Percentiles rank a stretch among this genome's conserved stretches.
These are phyloP conservation scores for Boletus coccyginus DNA, from an alignment of 768 basidiomycete species.

Conservation along the genomic window DNA sequence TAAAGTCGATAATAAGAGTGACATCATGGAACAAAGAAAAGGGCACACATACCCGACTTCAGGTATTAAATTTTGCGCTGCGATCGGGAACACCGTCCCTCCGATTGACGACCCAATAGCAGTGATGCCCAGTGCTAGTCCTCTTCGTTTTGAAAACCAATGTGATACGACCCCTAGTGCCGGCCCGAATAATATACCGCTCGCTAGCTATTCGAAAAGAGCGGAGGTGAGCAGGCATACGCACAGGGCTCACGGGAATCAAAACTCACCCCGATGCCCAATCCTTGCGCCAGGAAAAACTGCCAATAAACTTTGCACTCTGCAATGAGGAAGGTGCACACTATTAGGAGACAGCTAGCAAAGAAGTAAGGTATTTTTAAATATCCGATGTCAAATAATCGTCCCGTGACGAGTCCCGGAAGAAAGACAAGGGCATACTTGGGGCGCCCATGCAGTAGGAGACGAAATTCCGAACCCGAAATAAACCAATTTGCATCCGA, in stretches of 20 bases:
- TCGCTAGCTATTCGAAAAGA: conserved; percentile 28
- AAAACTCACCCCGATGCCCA: conserved; percentile 57
- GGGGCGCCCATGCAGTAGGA: background rate
- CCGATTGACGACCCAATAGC: conserved; percentile 69
- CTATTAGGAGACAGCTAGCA: conserved; percentile 50
- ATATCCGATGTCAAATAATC: conserved; percentile 72
- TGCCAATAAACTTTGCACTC: conserved; percentile 78
- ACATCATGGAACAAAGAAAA: background rate
- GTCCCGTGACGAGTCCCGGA: conserved; percentile 60
- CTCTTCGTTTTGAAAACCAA: conserved; percentile 65
- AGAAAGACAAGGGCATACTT: conserved; percentile 65
- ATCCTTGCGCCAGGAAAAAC: conserved; percentile 71
- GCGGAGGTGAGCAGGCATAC: background rate
- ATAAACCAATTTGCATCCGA: background rate
- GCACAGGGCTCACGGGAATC: too few relatives aligned
- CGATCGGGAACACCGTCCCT: conserved; percentile 65
- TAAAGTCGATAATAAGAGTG: background rate
- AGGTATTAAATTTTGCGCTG: conserved; percentile 52
- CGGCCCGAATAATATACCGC: conserved; percentile 63
- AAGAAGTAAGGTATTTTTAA: conserved; percentile 49
- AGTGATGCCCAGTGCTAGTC: conserved; percentile 56
- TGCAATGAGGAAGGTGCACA: conserved; percentile 61
- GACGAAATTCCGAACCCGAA: background rate
- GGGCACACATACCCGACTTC: conserved; percentile 48
- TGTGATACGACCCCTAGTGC: conserved; percentile 60